These are phyloP conservation scores for Colletotrichum orchidophilum DNA, from an alignment of 2,329 filamentous ascomycete species.

Conservation along the genomic window DNA sequence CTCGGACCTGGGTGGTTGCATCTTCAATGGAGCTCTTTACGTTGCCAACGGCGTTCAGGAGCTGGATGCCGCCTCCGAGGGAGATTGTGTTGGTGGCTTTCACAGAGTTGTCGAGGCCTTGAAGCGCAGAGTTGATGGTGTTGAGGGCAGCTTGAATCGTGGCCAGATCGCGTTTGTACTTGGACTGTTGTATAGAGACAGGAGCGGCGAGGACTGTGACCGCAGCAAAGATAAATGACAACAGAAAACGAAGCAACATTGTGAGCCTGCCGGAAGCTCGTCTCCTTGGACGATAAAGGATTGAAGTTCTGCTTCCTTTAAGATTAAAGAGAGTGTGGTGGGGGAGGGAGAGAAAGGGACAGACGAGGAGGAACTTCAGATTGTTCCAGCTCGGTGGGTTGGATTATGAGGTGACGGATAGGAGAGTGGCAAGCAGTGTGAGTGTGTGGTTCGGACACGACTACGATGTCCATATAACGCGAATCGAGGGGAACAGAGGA, in stretches of 20 bases:
- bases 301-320: constrained; percentile 4
- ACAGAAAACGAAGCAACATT: constrained; percentile 23
- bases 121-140: constrained; percentile 25
- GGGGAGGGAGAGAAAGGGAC: not conserved
- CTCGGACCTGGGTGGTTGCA: constrained; percentile 22
- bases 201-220: constrained; percentile 16
- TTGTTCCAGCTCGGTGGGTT: not conserved
- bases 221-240: constrained; percentile 1
- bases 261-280: not conserved
- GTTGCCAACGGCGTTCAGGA: not conserved
- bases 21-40: constrained; percentile 15
- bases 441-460: not conserved
- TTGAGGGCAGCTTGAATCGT: constrained; percentile 22
- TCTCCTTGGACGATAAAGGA: not conserved
- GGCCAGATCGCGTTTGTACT: constrained; percentile 14
- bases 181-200: not conserved
- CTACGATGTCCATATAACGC: constrained; percentile 7
- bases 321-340: constrained; percentile 23
- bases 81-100: constrained; percentile 2
- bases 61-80: constrained; percentile 9
- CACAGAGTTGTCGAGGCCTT: constrained; percentile 24
- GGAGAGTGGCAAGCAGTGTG: not conserved
- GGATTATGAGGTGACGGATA: not conserved
- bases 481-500: not conserved
- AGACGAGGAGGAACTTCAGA: constrained; percentile 24